These are phyloP conservation scores for Russula earlei DNA, from an alignment of 768 basidiomycete species.

Conservation along the genomic window DNA sequence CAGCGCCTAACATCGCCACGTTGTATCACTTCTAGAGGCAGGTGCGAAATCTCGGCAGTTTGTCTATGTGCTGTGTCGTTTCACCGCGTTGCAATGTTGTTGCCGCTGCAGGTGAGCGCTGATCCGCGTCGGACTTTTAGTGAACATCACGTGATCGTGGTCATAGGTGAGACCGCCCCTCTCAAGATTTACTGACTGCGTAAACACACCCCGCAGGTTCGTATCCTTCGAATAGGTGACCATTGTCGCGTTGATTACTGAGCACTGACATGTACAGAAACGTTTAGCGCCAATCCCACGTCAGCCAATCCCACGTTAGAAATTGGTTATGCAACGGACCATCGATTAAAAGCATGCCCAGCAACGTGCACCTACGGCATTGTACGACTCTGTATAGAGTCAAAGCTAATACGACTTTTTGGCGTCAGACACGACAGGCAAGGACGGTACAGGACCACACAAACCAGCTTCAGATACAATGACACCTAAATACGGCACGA, in stretches of 20 bases:
- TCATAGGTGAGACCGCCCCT: too few relatives aligned
- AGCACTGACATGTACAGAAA: conserved; percentile 2
- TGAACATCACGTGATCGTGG: too few relatives aligned
- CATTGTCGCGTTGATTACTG: not conserved
- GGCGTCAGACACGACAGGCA: not conserved
- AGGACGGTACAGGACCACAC: not conserved
- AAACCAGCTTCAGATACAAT: conserved; percentile 13
- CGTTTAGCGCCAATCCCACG: conserved; percentile 2
- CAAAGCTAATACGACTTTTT: conserved; percentile 3
- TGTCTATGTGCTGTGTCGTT: too few relatives aligned
- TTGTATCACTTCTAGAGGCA: too few relatives aligned
- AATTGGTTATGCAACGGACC: not conserved
- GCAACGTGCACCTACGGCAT: not conserved
- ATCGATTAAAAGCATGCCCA: conserved; percentile 15
- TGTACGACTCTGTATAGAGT: conserved; percentile 8
- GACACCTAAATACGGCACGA: not conserved
- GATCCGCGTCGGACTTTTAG: too few relatives aligned
- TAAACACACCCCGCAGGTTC: not conserved
- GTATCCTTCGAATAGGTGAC: not conserved
- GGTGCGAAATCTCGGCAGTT: too few relatives aligned
- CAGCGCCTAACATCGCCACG: too few relatives aligned
- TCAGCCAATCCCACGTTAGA: not conserved
- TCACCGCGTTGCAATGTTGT: too few relatives aligned
- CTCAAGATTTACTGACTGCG: too few relatives aligned
- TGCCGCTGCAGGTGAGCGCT: too few relatives aligned